Conservation (phyloP, 768 basidiomycete species). For the Mycena venus region DNA sequence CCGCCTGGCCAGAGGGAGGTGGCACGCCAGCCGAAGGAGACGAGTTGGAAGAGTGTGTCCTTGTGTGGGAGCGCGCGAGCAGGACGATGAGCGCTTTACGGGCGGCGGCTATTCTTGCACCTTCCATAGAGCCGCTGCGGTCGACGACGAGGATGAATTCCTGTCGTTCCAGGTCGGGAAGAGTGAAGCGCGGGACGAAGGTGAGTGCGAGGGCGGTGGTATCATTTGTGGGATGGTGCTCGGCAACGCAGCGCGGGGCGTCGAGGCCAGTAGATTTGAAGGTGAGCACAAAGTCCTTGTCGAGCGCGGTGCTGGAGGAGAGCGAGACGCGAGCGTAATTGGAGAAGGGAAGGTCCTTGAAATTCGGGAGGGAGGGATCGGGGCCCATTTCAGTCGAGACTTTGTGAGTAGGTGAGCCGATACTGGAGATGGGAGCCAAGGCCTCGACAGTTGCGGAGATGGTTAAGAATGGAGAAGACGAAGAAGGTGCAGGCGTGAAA, state of each 20-base stretch:
- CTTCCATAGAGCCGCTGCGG: constrained; percentile 51
- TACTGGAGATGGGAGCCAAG: constrained; percentile 18
- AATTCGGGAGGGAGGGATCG: constrained; percentile 26
- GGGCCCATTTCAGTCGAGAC: constrained; percentile 33
- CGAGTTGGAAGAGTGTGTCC: constrained; percentile 34
- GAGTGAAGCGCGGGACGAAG: constrained; percentile 56
- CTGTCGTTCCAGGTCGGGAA: constrained; percentile 38
- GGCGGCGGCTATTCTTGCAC: constrained; percentile 48
- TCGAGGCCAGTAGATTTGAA: constrained; percentile 32
- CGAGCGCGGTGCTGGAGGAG: constrained; percentile 36
- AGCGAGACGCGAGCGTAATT: constrained; percentile 25
- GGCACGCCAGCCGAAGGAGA: constrained; percentile 55
- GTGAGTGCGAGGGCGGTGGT: constrained; percentile 54
- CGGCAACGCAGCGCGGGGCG: constrained; percentile 21
- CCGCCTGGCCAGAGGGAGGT: constrained; percentile 49
- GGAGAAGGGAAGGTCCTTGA: constrained; percentile 15
- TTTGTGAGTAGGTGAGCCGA: constrained; percentile 22
- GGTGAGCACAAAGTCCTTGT: constrained; percentile 64
- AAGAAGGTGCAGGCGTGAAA: not conserved
- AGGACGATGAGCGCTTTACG: constrained; percentile 54
- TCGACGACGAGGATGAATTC: constrained; percentile 22
- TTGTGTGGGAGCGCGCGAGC: constrained; percentile 53
- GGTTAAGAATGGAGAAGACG: constrained; percentile 10
- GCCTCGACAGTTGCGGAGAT: constrained; percentile 27
- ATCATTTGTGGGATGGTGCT: constrained; percentile 11